Evolutionary conservation across 2,329 filamentous ascomycete species (phyloP), one percentile per base, ranked within the genome.

Genomic region (Coleophoma crateriformis): DNA sequence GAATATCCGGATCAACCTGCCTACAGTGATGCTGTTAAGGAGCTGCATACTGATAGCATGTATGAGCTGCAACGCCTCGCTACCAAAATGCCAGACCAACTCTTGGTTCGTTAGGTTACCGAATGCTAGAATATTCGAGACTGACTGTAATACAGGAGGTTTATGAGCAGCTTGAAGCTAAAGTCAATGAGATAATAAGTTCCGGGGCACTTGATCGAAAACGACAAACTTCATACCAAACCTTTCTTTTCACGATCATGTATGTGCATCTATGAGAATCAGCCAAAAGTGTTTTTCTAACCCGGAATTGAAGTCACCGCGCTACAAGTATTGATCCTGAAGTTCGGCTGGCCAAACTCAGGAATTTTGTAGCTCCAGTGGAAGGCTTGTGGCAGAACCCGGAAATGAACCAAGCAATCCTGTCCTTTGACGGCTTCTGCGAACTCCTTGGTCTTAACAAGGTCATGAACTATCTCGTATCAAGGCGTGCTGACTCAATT

Each of bases 191-290:
- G 65, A 84, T 95, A 73, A 78, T 87, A 64, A 76, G 82, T 54
- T 81, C 87, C 44, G 82, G 87, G 32, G 78, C 79, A 48, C 71
- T 87, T 32, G 92, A 96, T 61, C 86, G 92, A 60, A 90, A 91
- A 62, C 81, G 91, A 33, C 83, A 88, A 50, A 85, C 94, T 62
- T 89, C 91, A 2, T 91, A 95, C 61, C 88, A 84, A 58, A 92
- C 90, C 10, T 92, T 97, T 55, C 75, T 97, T 1, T 95, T 99
- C 65, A 94, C 95, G 51, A 94, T 99, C 54, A 85, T 94, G 81
- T 87, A 71, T 63, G 75, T 65, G 38, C n/a, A 15, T n/a, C 15
- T 17, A 19, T 13, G 11, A 27, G 6, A 7, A 7, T 27, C 27
- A 10, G 27, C 27, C 27, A 27, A 27, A 7, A 10, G 27, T 3